Percentiles rank a stretch among this genome's conserved stretches.
Conservation (phyloP, 208 protist species). For the Leishmania turanica region DNA sequence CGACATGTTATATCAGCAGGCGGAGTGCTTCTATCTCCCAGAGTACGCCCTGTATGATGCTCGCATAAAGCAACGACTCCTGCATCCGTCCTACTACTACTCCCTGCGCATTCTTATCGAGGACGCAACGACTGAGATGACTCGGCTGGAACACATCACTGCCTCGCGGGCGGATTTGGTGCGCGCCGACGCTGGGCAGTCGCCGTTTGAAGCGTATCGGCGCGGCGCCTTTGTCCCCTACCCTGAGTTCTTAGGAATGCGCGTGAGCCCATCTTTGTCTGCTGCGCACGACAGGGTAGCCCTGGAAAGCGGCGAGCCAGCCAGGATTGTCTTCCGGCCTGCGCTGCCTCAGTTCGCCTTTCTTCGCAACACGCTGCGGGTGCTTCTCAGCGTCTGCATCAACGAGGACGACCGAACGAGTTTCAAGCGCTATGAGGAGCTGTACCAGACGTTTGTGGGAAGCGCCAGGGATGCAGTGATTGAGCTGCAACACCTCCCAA, state of each 20-base stretch:
- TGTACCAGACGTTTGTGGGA: slow-evolving; percentile 47
- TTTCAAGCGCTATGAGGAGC: slow-evolving; percentile 47
- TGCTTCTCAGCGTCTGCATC: slow-evolving; percentile 72
- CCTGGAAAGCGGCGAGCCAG: slow-evolving; percentile 13
- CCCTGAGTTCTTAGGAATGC: slow-evolving; percentile 11
- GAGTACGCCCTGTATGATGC: slow-evolving; percentile 72
- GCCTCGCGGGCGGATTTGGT: slow-evolving; percentile 8
- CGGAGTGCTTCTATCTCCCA: slow-evolving; percentile 61
- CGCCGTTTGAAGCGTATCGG: slow-evolving; percentile 35
- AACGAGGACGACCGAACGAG: slow-evolving; percentile 75
- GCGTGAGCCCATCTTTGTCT: not conserved
- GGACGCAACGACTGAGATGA: slow-evolving; percentile 60
- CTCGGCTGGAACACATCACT: slow-evolving; percentile 43
- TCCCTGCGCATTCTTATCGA: slow-evolving; percentile 52
- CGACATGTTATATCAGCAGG: slow-evolving; percentile 44
- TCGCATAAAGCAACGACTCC: slow-evolving; percentile 50
- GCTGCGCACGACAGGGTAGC: slow-evolving; percentile 5
- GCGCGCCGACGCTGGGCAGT: slow-evolving; percentile 18
- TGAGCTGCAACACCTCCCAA: slow-evolving; percentile 43
- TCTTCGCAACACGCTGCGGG: slow-evolving; percentile 47
- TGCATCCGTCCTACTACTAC: slow-evolving; percentile 66
- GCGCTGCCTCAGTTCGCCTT: slow-evolving; percentile 68
- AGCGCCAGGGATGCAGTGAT: slow-evolving; percentile 42
- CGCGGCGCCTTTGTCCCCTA: slow-evolving; percentile 21
- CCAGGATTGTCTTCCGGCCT: slow-evolving; percentile 70